phyloP scores from a whole-genome alignment of 2,329 filamentous ascomycete genomes.

The Amylocarpus encephaloides region DNA sequence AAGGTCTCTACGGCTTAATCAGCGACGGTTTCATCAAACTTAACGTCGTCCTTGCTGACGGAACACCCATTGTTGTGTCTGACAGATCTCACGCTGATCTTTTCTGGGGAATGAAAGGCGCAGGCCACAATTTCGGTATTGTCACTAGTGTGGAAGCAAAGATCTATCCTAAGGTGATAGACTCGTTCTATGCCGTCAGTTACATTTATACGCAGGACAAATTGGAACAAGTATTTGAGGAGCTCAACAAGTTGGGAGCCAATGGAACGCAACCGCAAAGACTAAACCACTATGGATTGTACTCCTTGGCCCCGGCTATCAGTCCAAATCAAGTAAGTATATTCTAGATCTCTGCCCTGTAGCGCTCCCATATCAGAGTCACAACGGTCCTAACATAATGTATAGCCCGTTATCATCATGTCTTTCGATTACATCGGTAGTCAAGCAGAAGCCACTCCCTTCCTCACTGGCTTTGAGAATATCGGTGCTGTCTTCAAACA shows the following conservation, averaged over 20 bases:
- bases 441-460: background rate
- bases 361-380: too few species aligned
- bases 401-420: conserved; percentile 1
- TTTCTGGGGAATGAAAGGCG: conserved; percentile 36
- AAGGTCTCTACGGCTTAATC: conserved; percentile 36
- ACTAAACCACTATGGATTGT: background rate
- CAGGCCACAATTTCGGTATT: conserved; percentile 38
- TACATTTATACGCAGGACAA: conserved; percentile 25
- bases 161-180: conserved; percentile 8
- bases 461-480: background rate
- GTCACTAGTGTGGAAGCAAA: conserved; percentile 35
- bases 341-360: background rate
- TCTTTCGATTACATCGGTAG: background rate
- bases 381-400: too few species aligned
- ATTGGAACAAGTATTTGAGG: conserved; percentile 31
- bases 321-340: conserved; percentile 1
- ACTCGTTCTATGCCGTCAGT: conserved; percentile 16
- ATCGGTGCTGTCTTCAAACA: background rate
- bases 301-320: background rate
- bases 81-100: conserved; percentile 33
- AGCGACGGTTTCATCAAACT: conserved; percentile 39
- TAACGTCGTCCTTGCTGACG: conserved; percentile 40
- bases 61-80: conserved; percentile 40
- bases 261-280: background rate
- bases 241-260: background rate